These are phyloP conservation scores for Allantophomopsis cytisporea DNA, from an alignment of 2,329 filamentous ascomycete genomes.

Conservation along the genomic window DNA sequence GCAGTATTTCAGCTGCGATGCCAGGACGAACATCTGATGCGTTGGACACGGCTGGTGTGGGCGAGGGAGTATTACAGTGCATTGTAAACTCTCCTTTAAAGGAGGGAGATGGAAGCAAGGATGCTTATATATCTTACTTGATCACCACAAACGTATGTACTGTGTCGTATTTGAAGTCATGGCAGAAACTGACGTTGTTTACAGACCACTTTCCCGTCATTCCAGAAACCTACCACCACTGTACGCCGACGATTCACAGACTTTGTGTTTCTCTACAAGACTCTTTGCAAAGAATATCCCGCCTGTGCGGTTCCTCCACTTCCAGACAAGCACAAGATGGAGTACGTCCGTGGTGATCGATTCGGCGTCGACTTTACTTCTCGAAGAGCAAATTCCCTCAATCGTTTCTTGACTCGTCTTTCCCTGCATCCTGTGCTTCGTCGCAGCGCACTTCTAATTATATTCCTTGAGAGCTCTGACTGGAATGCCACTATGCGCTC, in stretches of 20 bases:
- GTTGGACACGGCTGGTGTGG: conserved; percentile 46
- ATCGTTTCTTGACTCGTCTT: conserved; percentile 79
- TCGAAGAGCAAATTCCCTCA: conserved; percentile 76
- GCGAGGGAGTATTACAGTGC: conserved; percentile 69
- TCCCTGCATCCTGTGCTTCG: conserved; percentile 82
- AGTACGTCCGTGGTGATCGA: conserved; percentile 91
- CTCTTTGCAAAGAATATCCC: conserved; percentile 74
- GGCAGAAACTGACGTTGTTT: conserved; percentile 7
- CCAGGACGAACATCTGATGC: conserved; percentile 19
- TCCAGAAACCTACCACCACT: conserved; percentile 65
- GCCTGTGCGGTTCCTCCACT: conserved; percentile 87
- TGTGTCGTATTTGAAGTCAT: conserved; percentile 1
- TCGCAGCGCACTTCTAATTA: conserved; percentile 67
- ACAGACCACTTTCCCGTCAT: conserved; percentile 87
- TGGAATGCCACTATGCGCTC: conserved; percentile 95
- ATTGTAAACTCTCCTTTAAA: conserved; percentile 74
- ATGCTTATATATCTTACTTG: conserved; percentile 90
- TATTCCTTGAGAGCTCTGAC: conserved; percentile 83
- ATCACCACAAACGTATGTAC: conserved; percentile 71
- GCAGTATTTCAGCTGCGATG: conserved; percentile 8
- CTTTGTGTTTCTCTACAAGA: conserved; percentile 93
- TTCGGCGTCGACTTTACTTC: conserved; percentile 89
- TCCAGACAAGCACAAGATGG: conserved; percentile 98
- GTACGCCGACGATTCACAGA: conserved; percentile 92
- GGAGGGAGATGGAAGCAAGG: conserved; percentile 93